Conservation (phyloP, 2,329 filamentous ascomycete species). For the Arthrobotrys musiformis region DNA sequence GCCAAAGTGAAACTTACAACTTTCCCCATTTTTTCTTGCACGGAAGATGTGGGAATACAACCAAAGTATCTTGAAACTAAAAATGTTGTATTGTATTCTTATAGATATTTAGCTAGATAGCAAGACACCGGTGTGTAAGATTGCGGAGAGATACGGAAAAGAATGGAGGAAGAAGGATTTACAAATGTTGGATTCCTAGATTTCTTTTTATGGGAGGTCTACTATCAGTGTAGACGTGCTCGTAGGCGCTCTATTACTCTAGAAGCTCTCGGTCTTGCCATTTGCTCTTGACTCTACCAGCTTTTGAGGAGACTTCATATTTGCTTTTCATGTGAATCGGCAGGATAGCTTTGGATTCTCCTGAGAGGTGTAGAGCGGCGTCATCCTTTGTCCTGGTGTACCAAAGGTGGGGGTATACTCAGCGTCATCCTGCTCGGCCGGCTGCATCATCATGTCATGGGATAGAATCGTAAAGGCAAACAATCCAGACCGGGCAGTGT, state of each 20-base stretch:
- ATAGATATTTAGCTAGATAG: background rate
- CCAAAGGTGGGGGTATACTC: background rate
- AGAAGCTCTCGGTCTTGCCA: background rate
- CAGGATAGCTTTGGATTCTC: background rate
- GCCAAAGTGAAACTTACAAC: constrained; percentile 30
- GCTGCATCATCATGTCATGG: background rate
- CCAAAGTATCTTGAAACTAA: background rate
- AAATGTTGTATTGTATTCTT: background rate
- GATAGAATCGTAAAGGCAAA: background rate
- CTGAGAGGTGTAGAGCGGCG: background rate
- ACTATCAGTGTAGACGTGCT: background rate
- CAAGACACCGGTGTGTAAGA: background rate
- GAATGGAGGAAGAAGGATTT: constrained; percentile 15
- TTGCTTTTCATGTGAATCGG: constrained; percentile 17
- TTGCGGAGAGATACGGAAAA: background rate
- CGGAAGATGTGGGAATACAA: background rate
- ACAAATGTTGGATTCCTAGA: background rate
- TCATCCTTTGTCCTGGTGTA: background rate
- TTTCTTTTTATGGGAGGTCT: background rate
- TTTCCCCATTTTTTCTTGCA: constrained; percentile 54
- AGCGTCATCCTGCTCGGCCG: background rate
- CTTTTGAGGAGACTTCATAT: constrained; percentile 12
- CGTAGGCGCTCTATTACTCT: background rate
- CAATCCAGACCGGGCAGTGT: too few species aligned
- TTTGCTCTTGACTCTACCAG: background rate